Conservation (phyloP, 169 alveolate species). For the Toxoplasma gondii region DNA sequence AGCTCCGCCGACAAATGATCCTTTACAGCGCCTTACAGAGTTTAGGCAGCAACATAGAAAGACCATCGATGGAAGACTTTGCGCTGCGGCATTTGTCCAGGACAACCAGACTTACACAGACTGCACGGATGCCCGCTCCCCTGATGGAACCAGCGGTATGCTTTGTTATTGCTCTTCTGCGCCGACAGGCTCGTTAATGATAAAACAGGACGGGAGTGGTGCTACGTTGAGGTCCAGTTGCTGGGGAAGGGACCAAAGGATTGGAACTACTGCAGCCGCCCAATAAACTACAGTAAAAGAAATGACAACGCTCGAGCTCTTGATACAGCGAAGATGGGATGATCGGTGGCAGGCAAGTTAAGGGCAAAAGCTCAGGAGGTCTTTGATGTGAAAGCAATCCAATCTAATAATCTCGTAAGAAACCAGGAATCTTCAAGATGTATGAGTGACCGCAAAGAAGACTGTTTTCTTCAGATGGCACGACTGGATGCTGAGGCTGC, state of each 20-base stretch:
- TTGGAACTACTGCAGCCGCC: constrained; percentile 78
- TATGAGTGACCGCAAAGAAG: background rate
- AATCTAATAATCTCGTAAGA: background rate
- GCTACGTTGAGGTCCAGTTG: constrained; percentile 92
- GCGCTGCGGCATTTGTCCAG: constrained; percentile 91
- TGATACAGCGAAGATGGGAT: background rate
- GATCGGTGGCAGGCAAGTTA: background rate
- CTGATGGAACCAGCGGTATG: constrained; percentile 87
- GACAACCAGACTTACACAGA: constrained; percentile 89
- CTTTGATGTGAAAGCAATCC: background rate
- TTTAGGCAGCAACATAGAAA: constrained; percentile 85
- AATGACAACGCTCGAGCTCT: background rate
- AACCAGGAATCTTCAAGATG: background rate
- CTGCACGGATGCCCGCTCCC: constrained; percentile 88
- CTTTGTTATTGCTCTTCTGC: background rate
- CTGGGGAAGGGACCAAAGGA: constrained; percentile 89
- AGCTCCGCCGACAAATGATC: background rate
- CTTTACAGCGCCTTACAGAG: constrained; percentile 76
- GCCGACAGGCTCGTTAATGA: background rate
- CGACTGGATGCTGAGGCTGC: constrained; percentile 33
- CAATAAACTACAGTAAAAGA: constrained; percentile 48
- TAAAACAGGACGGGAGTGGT: constrained; percentile 87
- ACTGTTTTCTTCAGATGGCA: background rate
- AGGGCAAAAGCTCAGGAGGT: background rate
- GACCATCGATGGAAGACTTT: constrained; percentile 89